Evolutionary conservation across 2,329 filamentous ascomycete species (phyloP).

Genomic region (Colletotrichum lupini): DNA sequence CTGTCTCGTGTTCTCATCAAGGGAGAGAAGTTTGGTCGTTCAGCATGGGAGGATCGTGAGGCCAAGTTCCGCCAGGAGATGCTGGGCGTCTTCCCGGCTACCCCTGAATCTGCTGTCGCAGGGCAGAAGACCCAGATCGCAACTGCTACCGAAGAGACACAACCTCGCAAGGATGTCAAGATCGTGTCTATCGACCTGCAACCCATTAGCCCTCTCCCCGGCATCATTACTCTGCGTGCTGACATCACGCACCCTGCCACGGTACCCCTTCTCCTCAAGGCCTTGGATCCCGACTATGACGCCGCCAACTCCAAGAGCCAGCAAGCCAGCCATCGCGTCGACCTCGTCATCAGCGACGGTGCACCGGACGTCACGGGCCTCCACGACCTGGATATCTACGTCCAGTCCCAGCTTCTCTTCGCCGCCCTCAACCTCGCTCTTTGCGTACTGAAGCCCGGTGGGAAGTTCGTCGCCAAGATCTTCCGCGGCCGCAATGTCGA

Average conservation of each 20-base stretch:
- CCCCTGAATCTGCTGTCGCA: neutral
- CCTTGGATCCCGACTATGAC: conserved; percentile 80
- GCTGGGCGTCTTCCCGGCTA: conserved; percentile 59
- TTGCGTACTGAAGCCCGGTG: conserved; percentile 90
- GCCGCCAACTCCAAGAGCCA: conserved; percentile 49
- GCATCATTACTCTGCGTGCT: conserved; percentile 90
- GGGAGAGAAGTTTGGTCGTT: conserved; percentile 87
- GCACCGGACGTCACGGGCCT: conserved; percentile 96
- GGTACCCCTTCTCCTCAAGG: conserved; percentile 86
- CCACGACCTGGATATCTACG: conserved; percentile 97
- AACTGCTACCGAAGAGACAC: conserved; percentile 43
- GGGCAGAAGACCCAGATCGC: neutral
- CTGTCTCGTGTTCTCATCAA: conserved; percentile 93
- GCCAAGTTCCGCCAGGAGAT: conserved; percentile 72
- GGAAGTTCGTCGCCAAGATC: conserved; percentile 98
- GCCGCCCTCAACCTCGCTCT: conserved; percentile 93
- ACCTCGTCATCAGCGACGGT: conserved; percentile 94
- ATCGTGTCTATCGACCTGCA: conserved; percentile 97
- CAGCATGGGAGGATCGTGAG: conserved; percentile 89
- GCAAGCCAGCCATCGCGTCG: conserved; percentile 80
- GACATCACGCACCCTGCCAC: conserved; percentile 98
- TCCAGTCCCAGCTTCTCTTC: conserved; percentile 95
- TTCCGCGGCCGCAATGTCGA: conserved; percentile 97
- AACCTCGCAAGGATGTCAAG: conserved; percentile 78
- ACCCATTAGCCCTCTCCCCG: conserved; percentile 92